Evolutionary conservation across 2,329 filamentous ascomycete genomes (phyloP).

Genomic region (Ascochyta koolunga): DNA sequence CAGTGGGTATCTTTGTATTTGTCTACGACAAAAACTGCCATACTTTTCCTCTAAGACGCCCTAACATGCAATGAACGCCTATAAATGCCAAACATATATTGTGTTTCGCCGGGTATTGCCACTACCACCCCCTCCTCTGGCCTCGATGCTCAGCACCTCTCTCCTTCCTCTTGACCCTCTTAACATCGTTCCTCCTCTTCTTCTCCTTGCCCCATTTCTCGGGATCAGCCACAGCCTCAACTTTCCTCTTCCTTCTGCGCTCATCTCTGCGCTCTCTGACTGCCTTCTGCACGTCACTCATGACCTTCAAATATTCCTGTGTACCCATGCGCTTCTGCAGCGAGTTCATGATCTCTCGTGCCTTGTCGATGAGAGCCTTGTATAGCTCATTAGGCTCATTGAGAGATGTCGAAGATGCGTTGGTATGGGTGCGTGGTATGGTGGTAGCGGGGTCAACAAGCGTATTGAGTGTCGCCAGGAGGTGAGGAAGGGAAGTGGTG

Average conservation of each 20-base stretch:
- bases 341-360: constrained; percentile 78
- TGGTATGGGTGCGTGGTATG: constrained; percentile 68
- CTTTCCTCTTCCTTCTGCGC: constrained; percentile 82
- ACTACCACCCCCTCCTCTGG: constrained; percentile 71
- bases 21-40: background rate
- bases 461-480: constrained; percentile 76
- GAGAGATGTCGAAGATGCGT: constrained; percentile 63
- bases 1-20: constrained; percentile 2
- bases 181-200: constrained; percentile 71
- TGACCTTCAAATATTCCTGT: constrained; percentile 74
- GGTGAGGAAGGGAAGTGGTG: constrained; percentile 65
- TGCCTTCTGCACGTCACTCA: constrained; percentile 74
- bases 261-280: constrained; percentile 75
- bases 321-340: constrained; percentile 86
- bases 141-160: constrained; percentile 75
- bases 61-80: constrained; percentile 1
- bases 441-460: constrained; percentile 81
- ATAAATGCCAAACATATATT: background rate
- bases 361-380: constrained; percentile 72
- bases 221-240: constrained; percentile 83
- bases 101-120: background rate
- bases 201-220: constrained; percentile 78
- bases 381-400: constrained; percentile 61
- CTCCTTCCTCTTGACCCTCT: constrained; percentile 67
- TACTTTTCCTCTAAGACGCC: constrained; percentile 1